Percentiles rank a stretch among this genome's conserved stretches.
Conservation (phyloP, 148 eudicot species). For the Suaeda aralocaspica region DNA sequence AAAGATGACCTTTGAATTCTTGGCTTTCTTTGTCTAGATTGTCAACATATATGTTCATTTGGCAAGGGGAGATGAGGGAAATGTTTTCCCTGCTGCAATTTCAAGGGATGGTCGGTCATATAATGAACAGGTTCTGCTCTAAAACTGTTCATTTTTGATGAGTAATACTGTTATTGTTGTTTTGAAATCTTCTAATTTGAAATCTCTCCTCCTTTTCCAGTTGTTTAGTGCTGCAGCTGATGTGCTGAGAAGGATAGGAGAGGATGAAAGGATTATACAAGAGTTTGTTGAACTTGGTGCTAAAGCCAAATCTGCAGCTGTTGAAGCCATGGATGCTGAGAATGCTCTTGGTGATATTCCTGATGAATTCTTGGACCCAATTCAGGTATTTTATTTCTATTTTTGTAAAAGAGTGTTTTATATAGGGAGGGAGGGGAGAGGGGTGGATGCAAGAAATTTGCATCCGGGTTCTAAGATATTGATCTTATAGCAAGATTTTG, state of each 20-base stretch:
- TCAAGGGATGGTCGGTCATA: conserved; percentile 93
- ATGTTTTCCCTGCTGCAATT: conserved; percentile 82
- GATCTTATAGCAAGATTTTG: background rate
- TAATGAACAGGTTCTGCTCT: conserved; percentile 70
- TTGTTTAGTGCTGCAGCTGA: conserved; percentile 80
- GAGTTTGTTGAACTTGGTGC: conserved; percentile 81
- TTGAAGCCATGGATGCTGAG: conserved; percentile 94
- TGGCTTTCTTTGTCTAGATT: conserved; percentile 44
- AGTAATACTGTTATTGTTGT: background rate
- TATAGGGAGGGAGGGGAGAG: no score
- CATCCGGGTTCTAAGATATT: background rate
- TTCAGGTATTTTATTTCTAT: conserved; percentile 69
- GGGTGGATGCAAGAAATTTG: background rate
- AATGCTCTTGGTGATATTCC: conserved; percentile 95
- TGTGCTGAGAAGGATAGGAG: conserved; percentile 75
- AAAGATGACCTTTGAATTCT: background rate
- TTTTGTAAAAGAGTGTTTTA: no score
- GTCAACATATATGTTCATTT: conserved; percentile 87
- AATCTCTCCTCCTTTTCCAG: conserved; percentile 35
- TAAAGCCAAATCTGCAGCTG: conserved; percentile 83
- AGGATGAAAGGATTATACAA: conserved; percentile 66
- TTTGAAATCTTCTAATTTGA: no score
- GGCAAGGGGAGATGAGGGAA: conserved; percentile 78
- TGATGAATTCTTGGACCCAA: conserved; percentile 97
- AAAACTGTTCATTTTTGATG: background rate